Percentiles rank a stretch among this genome's conserved stretches.
Evolutionary conservation across 2,329 filamentous ascomycete species (phyloP).

Genomic region (Aureobasidium sp.): DNA sequence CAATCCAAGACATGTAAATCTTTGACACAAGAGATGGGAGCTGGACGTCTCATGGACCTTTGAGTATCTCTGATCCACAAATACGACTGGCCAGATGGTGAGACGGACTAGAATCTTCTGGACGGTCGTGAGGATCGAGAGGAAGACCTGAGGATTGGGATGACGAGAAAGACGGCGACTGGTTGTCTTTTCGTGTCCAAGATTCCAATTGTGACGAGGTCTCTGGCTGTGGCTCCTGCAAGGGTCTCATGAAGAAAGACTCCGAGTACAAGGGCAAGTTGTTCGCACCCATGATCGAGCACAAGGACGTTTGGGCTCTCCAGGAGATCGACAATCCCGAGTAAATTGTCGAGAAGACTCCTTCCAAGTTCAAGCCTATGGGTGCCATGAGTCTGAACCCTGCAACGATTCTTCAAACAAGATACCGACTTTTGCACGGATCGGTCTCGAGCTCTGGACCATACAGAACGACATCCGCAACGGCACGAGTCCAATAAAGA

Average conservation of each 20-base stretch:
- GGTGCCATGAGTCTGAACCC: slow-evolving; percentile 64
- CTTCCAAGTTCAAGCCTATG: slow-evolving; percentile 95
- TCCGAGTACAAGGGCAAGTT: slow-evolving; percentile 98
- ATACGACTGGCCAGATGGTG: no score
- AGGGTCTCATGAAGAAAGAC: slow-evolving; percentile 87
- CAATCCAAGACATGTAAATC: no score
- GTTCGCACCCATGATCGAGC: slow-evolving; percentile 84
- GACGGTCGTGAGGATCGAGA: slow-evolving; percentile 27
- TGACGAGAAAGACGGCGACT: slow-evolving; percentile 98
- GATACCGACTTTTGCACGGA: slow-evolving; percentile 39
- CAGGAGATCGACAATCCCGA: slow-evolving; percentile 94
- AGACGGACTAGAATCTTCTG: no score
- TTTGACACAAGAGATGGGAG: no score
- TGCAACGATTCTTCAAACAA: neutral
- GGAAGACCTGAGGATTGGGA: slow-evolving; percentile 98
- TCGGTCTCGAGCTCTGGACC: slow-evolving; percentile 99
- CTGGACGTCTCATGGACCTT: no score
- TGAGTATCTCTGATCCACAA: no score
- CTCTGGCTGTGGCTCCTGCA: slow-evolving; percentile 91
- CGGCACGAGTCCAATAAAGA: no score
- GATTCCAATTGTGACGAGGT: slow-evolving; percentile 95
- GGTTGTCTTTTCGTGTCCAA: slow-evolving; percentile 77
- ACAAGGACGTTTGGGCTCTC: slow-evolving; percentile 93
- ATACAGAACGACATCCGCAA: slow-evolving; percentile 88
- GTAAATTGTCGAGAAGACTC: slow-evolving; percentile 95